Evolutionary conservation across 2,329 filamentous ascomycete species (phyloP).

Genomic region (Penicillium nordicum): DNA sequence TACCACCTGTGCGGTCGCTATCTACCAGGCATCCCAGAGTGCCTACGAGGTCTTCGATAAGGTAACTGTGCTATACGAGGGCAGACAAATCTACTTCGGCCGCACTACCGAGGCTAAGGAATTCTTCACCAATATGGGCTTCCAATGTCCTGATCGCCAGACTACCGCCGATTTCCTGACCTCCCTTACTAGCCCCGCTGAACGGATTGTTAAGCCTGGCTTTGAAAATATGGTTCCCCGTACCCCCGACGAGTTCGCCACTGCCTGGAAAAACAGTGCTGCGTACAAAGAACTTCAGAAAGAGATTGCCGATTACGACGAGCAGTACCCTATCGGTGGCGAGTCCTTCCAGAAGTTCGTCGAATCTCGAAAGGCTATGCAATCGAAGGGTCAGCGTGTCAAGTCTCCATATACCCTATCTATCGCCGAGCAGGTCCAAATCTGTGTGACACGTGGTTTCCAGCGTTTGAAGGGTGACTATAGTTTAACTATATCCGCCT

Average conservation of each 20-base stretch:
- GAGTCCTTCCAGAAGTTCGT: constrained; percentile 41
- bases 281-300: constrained; percentile 42
- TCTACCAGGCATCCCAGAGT: constrained; percentile 52
- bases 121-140: constrained; percentile 69
- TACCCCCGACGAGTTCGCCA: constrained; percentile 66
- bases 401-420: constrained; percentile 82
- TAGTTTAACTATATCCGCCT: constrained; percentile 64
- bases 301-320: constrained; percentile 46
- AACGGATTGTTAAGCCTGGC: constrained; percentile 56
- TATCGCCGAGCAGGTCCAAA: constrained; percentile 67
- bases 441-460: constrained; percentile 80
- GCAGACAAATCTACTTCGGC: constrained; percentile 74
- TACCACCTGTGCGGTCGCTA: constrained; percentile 53
- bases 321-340: constrained; percentile 43
- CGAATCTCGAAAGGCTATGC: constrained; percentile 42
- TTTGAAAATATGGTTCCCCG: constrained; percentile 63
- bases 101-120: constrained; percentile 56
- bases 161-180: constrained; percentile 71
- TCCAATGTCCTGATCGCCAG: constrained; percentile 64
- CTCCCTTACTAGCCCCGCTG: constrained; percentile 62
- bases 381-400: constrained; percentile 51
- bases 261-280: constrained; percentile 54
- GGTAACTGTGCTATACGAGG: constrained; percentile 69
- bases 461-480: constrained; percentile 73
- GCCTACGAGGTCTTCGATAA: constrained; percentile 66